Evolutionary conservation across 192 early-diverging fungal genomes (phyloP).

Genomic region (Coemansia sp.): DNA sequence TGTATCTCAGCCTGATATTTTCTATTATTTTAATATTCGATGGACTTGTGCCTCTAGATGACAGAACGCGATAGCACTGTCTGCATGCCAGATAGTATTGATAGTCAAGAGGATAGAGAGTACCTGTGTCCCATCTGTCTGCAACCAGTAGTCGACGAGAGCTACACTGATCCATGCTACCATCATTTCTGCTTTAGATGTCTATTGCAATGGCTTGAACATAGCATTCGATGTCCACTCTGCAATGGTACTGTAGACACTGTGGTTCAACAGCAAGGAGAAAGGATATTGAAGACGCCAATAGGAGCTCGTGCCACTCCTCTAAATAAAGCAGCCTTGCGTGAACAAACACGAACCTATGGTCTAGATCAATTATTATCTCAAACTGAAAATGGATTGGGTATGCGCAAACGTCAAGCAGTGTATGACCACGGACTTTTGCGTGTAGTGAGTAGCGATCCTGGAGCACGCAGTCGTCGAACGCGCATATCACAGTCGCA

Average conservation of each 20-base stretch:
- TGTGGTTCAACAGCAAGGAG: conserved; percentile 15
- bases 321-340: not conserved
- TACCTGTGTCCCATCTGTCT: conserved; percentile 44
- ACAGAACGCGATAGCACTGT: too few relatives aligned
- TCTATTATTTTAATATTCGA: too few relatives aligned
- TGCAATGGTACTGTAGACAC: conserved; percentile 35
- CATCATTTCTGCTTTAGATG: conserved; percentile 54
- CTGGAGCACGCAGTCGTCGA: not conserved
- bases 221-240: conserved; percentile 42
- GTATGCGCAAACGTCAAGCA: conserved; percentile 34
- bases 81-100: not conserved
- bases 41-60: too few relatives aligned
- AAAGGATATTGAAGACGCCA: not conserved
- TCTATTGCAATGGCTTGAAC: conserved; percentile 51
- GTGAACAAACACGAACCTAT: not conserved
- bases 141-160: conserved; percentile 10
- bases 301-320: not conserved
- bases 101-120: not conserved
- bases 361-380: conserved; percentile 10
- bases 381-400: conserved; percentile 5
- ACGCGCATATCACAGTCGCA: conserved; percentile 5
- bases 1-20: too few relatives aligned
- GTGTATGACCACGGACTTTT: conserved; percentile 21
- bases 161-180: conserved; percentile 45
- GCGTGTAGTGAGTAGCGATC: conserved; percentile 2